Evolutionary conservation across 495 filamentous ascomycete species (phyloP), one percentile per base, ranked within the genome.

Genomic region (Aspergillus wentii): DNA sequence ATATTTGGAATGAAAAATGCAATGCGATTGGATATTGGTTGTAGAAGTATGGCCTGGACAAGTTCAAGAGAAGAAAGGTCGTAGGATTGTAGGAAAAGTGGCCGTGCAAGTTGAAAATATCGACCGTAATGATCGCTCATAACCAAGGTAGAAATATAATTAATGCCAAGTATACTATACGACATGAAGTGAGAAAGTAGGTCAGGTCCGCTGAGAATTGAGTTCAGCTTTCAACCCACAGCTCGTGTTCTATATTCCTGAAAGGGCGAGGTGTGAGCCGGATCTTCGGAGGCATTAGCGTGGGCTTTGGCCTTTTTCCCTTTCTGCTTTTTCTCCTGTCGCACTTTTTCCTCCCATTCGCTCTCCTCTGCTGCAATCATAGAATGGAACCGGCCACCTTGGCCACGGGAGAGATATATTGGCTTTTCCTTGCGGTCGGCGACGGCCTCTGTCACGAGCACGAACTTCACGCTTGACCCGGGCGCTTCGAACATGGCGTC

Each of bases 401-500:
- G 74, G 11, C 81, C 82, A 14, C 82, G 63, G 8, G 70, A 62
- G 37, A 85, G 72, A 46, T 83, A 84, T 8, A 82, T 44, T 0
- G 79, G 74, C 30, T 75, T 68, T 22, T 80, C 76, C 9, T 78
- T 62, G 13, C 80, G 78, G 10, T 73, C 61, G 0, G 87, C 86
- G 9, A 85, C 86, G 2, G 65, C 71, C 57, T 86, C 78, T 0
- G 80, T 91, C n/a, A 94, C 78, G 1, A 92, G 69, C 3, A 92
- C 82, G 43, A 76, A 79, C 41, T 80, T 82, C 21, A 80, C 71
- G 33, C 68, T 76, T 3, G 77, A 80, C 13, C 79, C 85, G 5
- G 92, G 92, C 4, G 84, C 79, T 57, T 94, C 87, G 57, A 91
- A 97, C 85, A 94, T 96, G 15, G 85, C 78, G 43, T 96, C 89